phyloP scores from a whole-genome alignment of 1,284 basidiomycete species.

The Xanthoconium separans region DNA sequence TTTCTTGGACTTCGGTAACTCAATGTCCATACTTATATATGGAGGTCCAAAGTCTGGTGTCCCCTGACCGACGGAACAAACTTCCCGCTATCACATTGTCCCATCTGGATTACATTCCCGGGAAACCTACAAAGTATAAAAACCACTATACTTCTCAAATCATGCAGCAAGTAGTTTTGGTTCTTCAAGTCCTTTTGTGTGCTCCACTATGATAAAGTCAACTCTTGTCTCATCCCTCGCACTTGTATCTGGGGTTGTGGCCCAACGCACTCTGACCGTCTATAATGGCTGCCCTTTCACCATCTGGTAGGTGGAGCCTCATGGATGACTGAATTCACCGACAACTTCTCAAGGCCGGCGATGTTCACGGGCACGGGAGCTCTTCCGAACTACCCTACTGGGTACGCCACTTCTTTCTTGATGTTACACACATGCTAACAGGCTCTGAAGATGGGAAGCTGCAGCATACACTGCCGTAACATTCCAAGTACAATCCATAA shows the following conservation, averaged over 20 bases:
- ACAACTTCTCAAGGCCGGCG: slow-evolving; percentile 27
- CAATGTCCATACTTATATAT: too few relatives aligned
- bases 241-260: slow-evolving; percentile 24
- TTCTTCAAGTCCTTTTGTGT: background rate
- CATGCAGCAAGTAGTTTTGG: background rate
- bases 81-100: background rate
- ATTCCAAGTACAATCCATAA: slow-evolving; percentile 21
- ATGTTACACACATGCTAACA: background rate
- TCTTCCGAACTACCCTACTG: slow-evolving; percentile 24
- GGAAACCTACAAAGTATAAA: slow-evolving; percentile 13
- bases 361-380: slow-evolving; percentile 29
- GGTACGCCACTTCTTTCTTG: slow-evolving; percentile 10
- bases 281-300: slow-evolving; percentile 39
- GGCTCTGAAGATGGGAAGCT: slow-evolving; percentile 24
- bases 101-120: background rate
- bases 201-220: slow-evolving; percentile 15
- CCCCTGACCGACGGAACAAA: too few relatives aligned
- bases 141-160: background rate
- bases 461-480: slow-evolving; percentile 24
- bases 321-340: background rate
- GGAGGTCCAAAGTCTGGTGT: too few relatives aligned
- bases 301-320: slow-evolving; percentile 31
- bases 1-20: too few relatives aligned
- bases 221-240: slow-evolving; percentile 21
- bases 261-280: slow-evolving; percentile 38